Conservation (phyloP, 352 stramenopile genomes). For the Globisporangium orthogonon region DNA sequence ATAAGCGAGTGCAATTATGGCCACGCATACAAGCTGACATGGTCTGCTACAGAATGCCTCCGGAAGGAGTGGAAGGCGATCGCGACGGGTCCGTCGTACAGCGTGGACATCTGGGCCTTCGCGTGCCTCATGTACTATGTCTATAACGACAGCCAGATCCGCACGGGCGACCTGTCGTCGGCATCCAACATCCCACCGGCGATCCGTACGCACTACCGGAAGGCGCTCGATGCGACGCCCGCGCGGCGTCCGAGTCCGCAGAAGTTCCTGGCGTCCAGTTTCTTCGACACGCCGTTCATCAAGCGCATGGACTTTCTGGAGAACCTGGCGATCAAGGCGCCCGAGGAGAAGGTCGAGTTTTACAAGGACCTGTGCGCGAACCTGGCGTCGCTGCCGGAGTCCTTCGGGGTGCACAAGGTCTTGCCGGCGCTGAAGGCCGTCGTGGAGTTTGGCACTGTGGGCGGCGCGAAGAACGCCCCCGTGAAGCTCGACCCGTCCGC, state of each 20-base stretch:
- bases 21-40: slow-evolving; percentile 9
- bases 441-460: slow-evolving; percentile 69
- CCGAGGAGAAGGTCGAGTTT: slow-evolving; percentile 92
- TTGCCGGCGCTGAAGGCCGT: slow-evolving; percentile 76
- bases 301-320: slow-evolving; percentile 92
- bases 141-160: slow-evolving; percentile 68
- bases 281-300: slow-evolving; percentile 92
- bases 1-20: too few species aligned
- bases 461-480: slow-evolving; percentile 44
- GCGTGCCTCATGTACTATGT: slow-evolving; percentile 73
- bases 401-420: slow-evolving; percentile 84
- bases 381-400: slow-evolving; percentile 51
- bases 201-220: slow-evolving; percentile 65
- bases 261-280: slow-evolving; percentile 85
- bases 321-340: slow-evolving; percentile 90
- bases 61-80: slow-evolving; percentile 72
- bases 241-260: slow-evolving; percentile 67
- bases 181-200: slow-evolving; percentile 63
- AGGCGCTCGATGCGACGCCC: slow-evolving; percentile 71
- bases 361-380: slow-evolving; percentile 90
- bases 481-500: slow-evolving; percentile 81
- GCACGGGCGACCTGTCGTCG: slow-evolving; percentile 40
- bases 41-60: slow-evolving; percentile 50
- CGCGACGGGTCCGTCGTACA: slow-evolving; percentile 38
- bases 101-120: slow-evolving; percentile 73